Conservation (phyloP, 192 early-diverging fungal genomes). For the Coemansia sp. region DNA sequence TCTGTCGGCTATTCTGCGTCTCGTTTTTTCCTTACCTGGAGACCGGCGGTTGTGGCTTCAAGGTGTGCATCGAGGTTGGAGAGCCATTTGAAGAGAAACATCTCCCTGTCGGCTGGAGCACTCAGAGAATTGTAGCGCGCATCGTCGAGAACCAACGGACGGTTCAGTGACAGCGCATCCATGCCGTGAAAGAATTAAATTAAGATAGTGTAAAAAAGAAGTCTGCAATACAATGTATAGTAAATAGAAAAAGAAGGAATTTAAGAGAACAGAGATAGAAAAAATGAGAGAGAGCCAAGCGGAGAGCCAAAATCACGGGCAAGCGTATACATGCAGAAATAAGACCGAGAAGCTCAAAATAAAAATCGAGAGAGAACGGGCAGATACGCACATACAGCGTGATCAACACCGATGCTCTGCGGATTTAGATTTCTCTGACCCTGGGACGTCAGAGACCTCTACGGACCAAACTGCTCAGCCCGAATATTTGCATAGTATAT, state of each 20-base stretch:
- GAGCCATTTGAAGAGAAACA: conserved; percentile 89
- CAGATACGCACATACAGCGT: too few relatives aligned
- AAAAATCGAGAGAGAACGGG: too few relatives aligned
- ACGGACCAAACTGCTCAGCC: too few relatives aligned
- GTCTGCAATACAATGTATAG: too few relatives aligned
- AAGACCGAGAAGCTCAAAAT: too few relatives aligned
- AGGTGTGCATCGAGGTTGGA: conserved; percentile 73
- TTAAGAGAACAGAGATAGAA: neutral
- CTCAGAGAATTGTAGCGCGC: conserved; percentile 31
- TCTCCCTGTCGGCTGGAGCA: conserved; percentile 66
- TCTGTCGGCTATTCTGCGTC: neutral
- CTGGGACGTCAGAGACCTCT: too few relatives aligned
- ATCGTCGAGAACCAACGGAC: conserved; percentile 53
- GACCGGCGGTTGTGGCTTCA: conserved; percentile 27
- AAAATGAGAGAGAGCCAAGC: neutral
- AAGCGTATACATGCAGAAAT: too few relatives aligned
- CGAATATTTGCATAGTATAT: too few relatives aligned
- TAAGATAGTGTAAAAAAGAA: neutral
- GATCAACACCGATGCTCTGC: too few relatives aligned
- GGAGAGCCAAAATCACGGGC: neutral
- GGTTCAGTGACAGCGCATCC: too few relatives aligned
- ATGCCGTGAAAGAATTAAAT: too few relatives aligned
- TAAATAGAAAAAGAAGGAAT: neutral
- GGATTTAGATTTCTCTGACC: too few relatives aligned
- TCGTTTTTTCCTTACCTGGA: conserved; percentile 2